Evolutionary conservation across 2,329 filamentous ascomycete species (phyloP), one percentile per base, ranked within the genome.

Genomic region (Fusarium setosum): DNA sequence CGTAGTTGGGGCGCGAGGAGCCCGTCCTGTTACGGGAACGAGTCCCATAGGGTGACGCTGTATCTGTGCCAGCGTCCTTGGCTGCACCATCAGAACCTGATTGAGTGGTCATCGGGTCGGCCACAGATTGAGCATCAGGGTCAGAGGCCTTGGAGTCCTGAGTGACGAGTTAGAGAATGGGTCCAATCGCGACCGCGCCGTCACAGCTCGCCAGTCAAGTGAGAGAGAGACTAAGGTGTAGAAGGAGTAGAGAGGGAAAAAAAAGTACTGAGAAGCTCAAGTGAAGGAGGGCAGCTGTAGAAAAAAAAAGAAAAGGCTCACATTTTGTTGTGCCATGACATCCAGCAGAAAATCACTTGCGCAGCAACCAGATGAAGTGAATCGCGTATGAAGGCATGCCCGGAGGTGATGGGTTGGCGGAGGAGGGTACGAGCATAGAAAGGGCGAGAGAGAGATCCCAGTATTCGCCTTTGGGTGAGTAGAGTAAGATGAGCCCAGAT

Each of bases 11-110:
- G 70, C 96, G 92, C 71, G 91, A 86, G 69, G 86, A 88, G 73
- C 92, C 91, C 58, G 88, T 90, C 74, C 94, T 91, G 79, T 97
- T 97, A 77, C 96, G 92, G 71, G 94, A 97, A 73, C 94, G 91
- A 76, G 96, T 99, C 74, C 95, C 95, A 79, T 99, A 97, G 45
- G 89, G 90, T 70, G 88, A 89, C 49, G 90, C 82, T 58, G 75
- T 81, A 67, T 86, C 84, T 69, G 81, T 75, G 66, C 80, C 79
- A 66, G 75, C 77, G 61, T 88, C 86, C 74, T 84, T 87, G 58
- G 79, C 74, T 45, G 79, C 75, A 60, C 78, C 73, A 65, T 83
- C 83, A 55, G 82, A 81, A 59, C 79, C 80, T 58, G 80, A 79
- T 59, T 84, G 80, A 68, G 83, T 83, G 53, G 78, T 82, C 81